Evolutionary conservation across 352 stramenopile genomes (phyloP).

Genomic region (Detonula confervacea): DNA sequence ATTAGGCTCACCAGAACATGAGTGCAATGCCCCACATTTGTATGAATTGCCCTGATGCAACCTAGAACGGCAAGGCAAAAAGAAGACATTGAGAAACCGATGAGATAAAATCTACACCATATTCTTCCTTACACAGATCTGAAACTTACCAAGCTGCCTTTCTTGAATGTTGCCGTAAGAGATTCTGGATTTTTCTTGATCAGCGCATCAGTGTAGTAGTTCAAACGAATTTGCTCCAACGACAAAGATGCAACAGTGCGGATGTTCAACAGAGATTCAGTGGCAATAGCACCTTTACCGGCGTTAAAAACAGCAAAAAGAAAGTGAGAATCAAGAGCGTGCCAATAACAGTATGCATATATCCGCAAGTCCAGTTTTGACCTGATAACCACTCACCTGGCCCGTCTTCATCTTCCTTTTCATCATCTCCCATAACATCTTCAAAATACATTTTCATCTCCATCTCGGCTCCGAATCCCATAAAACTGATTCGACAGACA

Average conservation of each 20-base stretch:
- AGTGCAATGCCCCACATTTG: slow-evolving; percentile 21
- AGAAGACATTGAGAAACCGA: too few species aligned
- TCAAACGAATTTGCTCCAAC: slow-evolving; percentile 64
- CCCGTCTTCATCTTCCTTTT: slow-evolving; percentile 55
- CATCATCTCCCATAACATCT: slow-evolving; percentile 53
- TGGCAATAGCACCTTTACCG: slow-evolving; percentile 50
- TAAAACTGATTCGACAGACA: background rate
- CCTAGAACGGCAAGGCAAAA: too few species aligned
- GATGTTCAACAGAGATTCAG: slow-evolving; percentile 83
- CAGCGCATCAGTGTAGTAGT: slow-evolving; percentile 68
- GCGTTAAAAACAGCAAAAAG: too few species aligned
- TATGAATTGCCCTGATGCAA: background rate
- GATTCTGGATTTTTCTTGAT: slow-evolving; percentile 35
- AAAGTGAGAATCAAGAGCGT: background rate
- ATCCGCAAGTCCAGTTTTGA: too few species aligned
- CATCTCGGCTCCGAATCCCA: slow-evolving; percentile 61
- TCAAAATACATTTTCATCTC: slow-evolving; percentile 73
- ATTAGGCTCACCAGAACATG: slow-evolving; percentile 77
- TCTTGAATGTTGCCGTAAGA: slow-evolving; percentile 16
- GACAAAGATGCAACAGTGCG: slow-evolving; percentile 73
- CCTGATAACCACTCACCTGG: too few species aligned
- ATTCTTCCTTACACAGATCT: too few species aligned
- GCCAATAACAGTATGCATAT: too few species aligned
- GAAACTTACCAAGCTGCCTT: background rate
- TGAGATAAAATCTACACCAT: too few species aligned